phyloP scores from a whole-genome alignment of 441 rosid genomes.

The Raphanus hybrid region DNA sequence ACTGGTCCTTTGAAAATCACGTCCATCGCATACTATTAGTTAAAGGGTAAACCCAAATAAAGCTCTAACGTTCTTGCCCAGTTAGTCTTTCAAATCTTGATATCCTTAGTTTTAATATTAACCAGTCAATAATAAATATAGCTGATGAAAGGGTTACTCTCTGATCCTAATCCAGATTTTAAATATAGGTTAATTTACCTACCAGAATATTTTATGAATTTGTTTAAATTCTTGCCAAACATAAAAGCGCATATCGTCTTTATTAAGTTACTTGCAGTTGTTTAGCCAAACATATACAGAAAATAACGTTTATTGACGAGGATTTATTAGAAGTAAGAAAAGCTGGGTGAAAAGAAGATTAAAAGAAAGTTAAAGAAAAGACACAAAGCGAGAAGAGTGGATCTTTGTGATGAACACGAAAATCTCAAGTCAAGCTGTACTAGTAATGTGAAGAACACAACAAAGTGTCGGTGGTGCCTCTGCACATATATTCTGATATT shows the following conservation, averaged over 20 bases:
- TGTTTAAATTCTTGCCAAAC: constrained; percentile 15
- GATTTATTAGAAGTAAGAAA: neutral
- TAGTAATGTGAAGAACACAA: constrained; percentile 23
- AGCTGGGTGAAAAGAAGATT: constrained; percentile 21
- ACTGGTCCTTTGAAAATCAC: constrained; percentile 13
- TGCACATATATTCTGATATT: neutral
- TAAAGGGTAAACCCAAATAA: neutral
- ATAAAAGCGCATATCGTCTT: neutral
- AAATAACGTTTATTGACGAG: neutral
- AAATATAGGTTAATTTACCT: neutral
- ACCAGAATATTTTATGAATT: neutral
- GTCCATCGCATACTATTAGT: neutral
- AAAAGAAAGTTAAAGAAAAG: neutral
- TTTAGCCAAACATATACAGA: neutral
- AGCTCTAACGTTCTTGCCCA: neutral
- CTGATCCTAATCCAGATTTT: neutral
- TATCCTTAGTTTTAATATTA: neutral
- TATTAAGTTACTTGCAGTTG: neutral
- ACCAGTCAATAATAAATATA: neutral
- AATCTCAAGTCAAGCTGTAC: constrained; percentile 26
- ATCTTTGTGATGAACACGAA: constrained; percentile 6
- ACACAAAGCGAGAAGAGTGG: constrained; percentile 22
- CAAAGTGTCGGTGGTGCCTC: constrained; percentile 39
- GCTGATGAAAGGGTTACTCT: neutral
- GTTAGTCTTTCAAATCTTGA: neutral